Evolutionary conservation across 148 eudicot genomes (phyloP), one percentile per base, ranked within the genome.

Genomic region (Cornus suecica): DNA sequence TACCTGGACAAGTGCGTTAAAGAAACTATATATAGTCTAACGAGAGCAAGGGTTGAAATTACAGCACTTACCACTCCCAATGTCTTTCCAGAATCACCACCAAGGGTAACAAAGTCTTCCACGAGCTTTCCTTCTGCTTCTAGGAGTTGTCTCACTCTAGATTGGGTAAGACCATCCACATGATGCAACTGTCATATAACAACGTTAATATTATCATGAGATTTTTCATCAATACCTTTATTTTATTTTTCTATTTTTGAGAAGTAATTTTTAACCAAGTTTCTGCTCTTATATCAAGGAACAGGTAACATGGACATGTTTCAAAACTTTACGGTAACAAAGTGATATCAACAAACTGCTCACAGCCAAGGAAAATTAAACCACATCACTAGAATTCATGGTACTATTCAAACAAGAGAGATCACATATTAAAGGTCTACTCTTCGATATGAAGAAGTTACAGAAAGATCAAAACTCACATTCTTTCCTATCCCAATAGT

Each of bases 401-500:
- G 42, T 37, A 37, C 42, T 1, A 37, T 37, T 37, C 42, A 37
- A 37, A 37, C 9, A 37, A 37, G 62, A 58, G 24, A n/a, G 20
- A 2, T 0, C 22, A 18, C 2, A 58, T 1, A 14, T 58, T 18
- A 58, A 58, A 8, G 24, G 8, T 8, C 4, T n/a, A 58, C n/a
- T 14, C 62, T 58, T 58, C 62, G 4, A 58, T n/a, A 22, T n/a
- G 58, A 64, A 77, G 62, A 22, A 72, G 64, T 29, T 54, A 10
- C 64, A 32, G 32, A 65, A 30, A 56, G 67, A 27, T 34, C 32
- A 66, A 52, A 78, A 80, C 98, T 87, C 86, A 94, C 97, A 81
- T 89, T 92, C 87, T 92, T 95, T 71, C 97, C 99, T 52, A 95
- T 82, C 72, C 99, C 97, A 74, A 92, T 85, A 45, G 97, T 84